Base-by-base conservation (phyloP, 2,329 filamentous ascomycete genomes). In the Pseudogymnoascus sp. region DNA sequence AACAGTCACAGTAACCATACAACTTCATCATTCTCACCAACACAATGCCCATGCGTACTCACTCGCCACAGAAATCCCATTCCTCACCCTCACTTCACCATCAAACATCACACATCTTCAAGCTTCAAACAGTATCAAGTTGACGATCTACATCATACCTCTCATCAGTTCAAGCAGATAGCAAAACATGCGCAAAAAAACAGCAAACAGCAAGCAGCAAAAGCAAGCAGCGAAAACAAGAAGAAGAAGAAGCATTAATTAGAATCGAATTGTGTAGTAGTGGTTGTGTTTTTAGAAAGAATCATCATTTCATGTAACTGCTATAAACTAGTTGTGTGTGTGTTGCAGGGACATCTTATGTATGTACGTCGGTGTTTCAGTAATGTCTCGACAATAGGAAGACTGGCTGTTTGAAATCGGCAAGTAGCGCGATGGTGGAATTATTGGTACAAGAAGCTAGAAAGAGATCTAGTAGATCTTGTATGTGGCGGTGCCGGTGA, bases 401-500 rank as follows among this genome's bases (percentile, higher is more conserved):
- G 31, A 34, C 31, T 34, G 31, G 31, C 8, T 34, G 31, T 16
- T 39, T 16, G 39, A 21, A 42, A 42, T 42, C 16, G 16, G 21
- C 21, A 21, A 45, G 21, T 14, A 26, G 21, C 45, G 45, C 14
- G 45, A 51, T 29, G 45, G 45, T 23, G 3, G 45, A 51, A 51
- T 7, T 29, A 21, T 26, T 29, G 42, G 45, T 26, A 51, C 45
- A 51, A 51, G 45, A 51, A 51, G 6, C 45, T 51, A 51, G 45
- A 51, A 5, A 8, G 1, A 10, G 5, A 29, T 51, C 14, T 51
- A 51, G 54, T 60, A 36, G 54, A 60, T 34, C 54, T 37, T 39
- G 54, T 60, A 60, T 29, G 29, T 60, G 54, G 54, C 54, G 4
- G 36, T 39, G 36, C 54, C 54, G 36, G 54, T 60, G 29, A 60